Conservation (phyloP, 1,284 basidiomycete genomes). For the Athelia psychrophila region DNA sequence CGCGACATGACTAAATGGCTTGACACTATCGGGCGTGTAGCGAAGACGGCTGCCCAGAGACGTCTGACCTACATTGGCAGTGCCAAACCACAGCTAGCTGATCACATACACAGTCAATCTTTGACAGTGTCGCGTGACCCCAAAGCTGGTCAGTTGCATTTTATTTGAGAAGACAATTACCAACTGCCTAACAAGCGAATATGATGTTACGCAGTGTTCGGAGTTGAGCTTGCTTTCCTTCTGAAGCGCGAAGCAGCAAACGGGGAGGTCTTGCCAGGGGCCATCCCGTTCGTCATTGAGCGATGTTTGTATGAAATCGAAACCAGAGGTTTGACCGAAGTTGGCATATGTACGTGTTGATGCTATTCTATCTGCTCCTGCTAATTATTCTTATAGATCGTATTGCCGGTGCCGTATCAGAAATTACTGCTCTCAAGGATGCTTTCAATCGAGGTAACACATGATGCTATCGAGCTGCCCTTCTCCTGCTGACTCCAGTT, state of each 20-base stretch:
- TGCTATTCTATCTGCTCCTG: neutral
- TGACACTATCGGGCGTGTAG: slow-evolving; percentile 64
- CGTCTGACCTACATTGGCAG: slow-evolving; percentile 79
- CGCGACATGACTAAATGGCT: slow-evolving; percentile 75
- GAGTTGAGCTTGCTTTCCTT: slow-evolving; percentile 68
- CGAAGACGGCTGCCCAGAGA: slow-evolving; percentile 69
- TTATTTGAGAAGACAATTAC: neutral
- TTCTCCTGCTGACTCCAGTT: slow-evolving; percentile 4
- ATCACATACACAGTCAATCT: slow-evolving; percentile 60
- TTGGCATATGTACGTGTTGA: slow-evolving; percentile 74
- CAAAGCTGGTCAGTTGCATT: slow-evolving; percentile 51
- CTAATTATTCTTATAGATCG: slow-evolving; percentile 49
- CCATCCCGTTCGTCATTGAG: slow-evolving; percentile 64
- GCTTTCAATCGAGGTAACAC: slow-evolving; percentile 65
- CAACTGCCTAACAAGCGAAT: slow-evolving; percentile 8
- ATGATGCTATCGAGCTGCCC: neutral
- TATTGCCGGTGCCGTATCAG: slow-evolving; percentile 73
- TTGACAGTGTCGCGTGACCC: slow-evolving; percentile 48
- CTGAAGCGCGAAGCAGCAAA: slow-evolving; percentile 60
- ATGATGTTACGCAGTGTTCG: slow-evolving; percentile 55
- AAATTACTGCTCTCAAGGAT: slow-evolving; percentile 67
- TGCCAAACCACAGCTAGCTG: slow-evolving; percentile 64
- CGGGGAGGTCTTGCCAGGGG: slow-evolving; percentile 46
- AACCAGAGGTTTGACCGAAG: slow-evolving; percentile 68
- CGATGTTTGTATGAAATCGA: slow-evolving; percentile 70